A percentile compares a stretch with the other conserved stretches of the same genome.
These are phyloP conservation scores for Cydonia oblonga DNA, from an alignment of 331 rosid species.

Conservation along the genomic window DNA sequence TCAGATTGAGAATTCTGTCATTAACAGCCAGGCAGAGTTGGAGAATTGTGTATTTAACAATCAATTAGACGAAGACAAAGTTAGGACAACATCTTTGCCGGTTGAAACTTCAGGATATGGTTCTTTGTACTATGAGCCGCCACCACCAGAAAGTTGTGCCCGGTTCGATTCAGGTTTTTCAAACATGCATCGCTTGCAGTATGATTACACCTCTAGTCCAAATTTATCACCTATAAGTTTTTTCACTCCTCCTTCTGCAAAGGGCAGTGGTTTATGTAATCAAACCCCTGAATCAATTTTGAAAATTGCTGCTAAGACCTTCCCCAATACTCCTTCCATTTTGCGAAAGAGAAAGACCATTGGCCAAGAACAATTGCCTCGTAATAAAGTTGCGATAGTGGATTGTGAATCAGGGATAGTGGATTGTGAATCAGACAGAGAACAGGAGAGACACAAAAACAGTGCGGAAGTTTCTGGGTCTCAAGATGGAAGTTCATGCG, in stretches of 20 bases:
- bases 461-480: conserved; percentile 25
- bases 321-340: conserved; percentile 92
- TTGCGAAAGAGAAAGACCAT: conserved; percentile 59
- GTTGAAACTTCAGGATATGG: conserved; percentile 45
- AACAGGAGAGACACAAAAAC: conserved; percentile 12
- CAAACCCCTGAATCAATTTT: conserved; percentile 77
- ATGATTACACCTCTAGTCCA: conserved; percentile 37
- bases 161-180: conserved; percentile 44
- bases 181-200: conserved; percentile 29
- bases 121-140: conserved; percentile 72
- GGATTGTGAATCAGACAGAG: too few relatives aligned
- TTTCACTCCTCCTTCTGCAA: conserved; percentile 80
- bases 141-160: conserved; percentile 40
- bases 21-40: conserved; percentile 5
- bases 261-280: conserved; percentile 32
- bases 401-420: conserved; percentile 16
- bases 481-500: conserved; percentile 28
- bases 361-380: conserved; percentile 25
- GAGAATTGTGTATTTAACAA: conserved; percentile 14
- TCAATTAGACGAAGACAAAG: conserved; percentile 30
- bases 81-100: conserved; percentile 27
- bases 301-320: conserved; percentile 76
- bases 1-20: conserved; percentile 25
- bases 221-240: conserved; percentile 44
- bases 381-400: conserved; percentile 25